Base-by-base conservation (phyloP, 2,329 filamentous ascomycete species). In the Penicillium sp. region DNA sequence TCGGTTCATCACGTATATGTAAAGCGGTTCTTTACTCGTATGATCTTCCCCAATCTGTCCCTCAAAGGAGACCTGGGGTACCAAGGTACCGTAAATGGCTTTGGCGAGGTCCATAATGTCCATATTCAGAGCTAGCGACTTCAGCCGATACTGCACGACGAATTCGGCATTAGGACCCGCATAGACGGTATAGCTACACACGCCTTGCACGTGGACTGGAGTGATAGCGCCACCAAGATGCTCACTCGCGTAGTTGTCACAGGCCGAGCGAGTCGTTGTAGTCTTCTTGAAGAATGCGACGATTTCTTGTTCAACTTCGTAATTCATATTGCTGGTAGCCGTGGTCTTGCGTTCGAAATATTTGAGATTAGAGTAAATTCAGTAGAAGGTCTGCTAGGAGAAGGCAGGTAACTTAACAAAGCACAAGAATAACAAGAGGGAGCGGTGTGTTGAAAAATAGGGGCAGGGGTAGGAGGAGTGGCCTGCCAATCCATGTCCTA, bases 161-260 rank as follows among this genome's bases (percentile, higher is more conserved):
- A 56, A 64, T 55, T 69, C 64, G 16, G 50, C 52, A 27, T 61
- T 51, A 8, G 46, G 49, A 3, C 70, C 65, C n/a, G 66, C 65
- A 46, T 70, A 73, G 37, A 71, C 62, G 1, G 64, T 66, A 56
- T 72, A 72, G 58, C 67, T 71, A 53, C 65, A 72, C 23, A 56
- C 57, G 16, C 69, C 67, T 56, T 71, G 64, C 11, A 70, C 56
- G 13, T 51, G 40, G n/a, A 71, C 64, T 13, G 65, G 63, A 41
- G 60, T 52, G 42, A 66, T n/a, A 31, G 57, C 47, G 23, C 65
- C 60, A 40, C 65, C 57, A 47, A 62, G 47, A 47, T 67, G 62
- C 14, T 64, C 47, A 22, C 50, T 61, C 11, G 63, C 63, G 54
- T 44, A 57, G 6, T 27, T 34, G 18, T 60, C 53, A 44, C 53